Evolutionary conservation across 1,139 yeast species (phyloP), one percentile per base, ranked within the genome.

Genomic region (Casaregolazyma lundiana): DNA sequence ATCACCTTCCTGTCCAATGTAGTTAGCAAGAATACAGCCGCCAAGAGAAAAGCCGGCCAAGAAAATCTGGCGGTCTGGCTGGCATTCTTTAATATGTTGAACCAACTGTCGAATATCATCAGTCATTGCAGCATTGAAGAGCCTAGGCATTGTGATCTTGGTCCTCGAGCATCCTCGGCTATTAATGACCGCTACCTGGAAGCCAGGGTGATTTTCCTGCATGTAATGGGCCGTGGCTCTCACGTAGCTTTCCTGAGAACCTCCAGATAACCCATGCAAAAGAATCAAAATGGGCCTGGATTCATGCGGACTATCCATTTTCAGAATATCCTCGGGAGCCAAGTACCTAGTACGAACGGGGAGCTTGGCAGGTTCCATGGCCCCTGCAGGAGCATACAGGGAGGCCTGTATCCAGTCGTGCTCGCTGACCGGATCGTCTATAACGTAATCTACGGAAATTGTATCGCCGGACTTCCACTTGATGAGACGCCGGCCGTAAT

Each of bases 101-200:
- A 77, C 67, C 24, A 80, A 79, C 50, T 77, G 80, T 51, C 83
- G 74, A 35, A 89, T 63, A 65, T 90, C 97, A 40, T 75, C 78
- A 1, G 90, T 82, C 64, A 89, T 79, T 36, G 78, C 69, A 0
- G 86, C 97, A 55, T 81, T 78, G 68, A 85, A 90, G 49, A 89
- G 69, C 56, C 76, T 76, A 1, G 86, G 90, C 6, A 87, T 81
- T 7, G 94, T 78, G 55, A 90, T 70, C 58, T 80, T 80, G 6
- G 95, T 80, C 56, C 94, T 76, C 38, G 94, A 86, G 66, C 97
- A 90, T 4, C 97, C 97, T 56, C 97, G 74, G 16, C 85, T 74
- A 62, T 87, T 88, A 51, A 86, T 66, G 11, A 89, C 96, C 24
- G 81, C 85, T 13, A 80, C 76, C 53, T 86, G 94, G 70, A 80